Base-by-base conservation (phyloP, 768 basidiomycete species). In the Amanita brunnescens region DNA sequence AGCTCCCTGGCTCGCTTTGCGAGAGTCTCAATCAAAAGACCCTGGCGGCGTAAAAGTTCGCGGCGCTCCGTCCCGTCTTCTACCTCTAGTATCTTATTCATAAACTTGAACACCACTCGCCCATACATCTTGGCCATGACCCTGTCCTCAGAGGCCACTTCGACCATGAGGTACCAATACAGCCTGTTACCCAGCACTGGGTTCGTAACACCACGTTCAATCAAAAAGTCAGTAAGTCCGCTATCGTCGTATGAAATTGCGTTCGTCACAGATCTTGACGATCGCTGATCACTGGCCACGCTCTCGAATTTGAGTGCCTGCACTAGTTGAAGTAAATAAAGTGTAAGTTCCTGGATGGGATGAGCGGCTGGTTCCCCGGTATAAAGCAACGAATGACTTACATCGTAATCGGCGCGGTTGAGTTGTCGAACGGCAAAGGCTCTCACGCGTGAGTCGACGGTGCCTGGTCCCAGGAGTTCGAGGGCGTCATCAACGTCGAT, bases 91-190 rank as follows among this genome's bases (percentile, higher is more conserved):
- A 98, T 81, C 66, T 87, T 85, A 60, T 78, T 83, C 80, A 91
- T 86, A 61, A 92, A 98, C 55, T 86, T 87, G 71, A 81, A 94
- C 5, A 90, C 89, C 6, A 96, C 90, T 37, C 84, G 77, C 3
- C 86, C 91, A 58, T 93, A 98, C 87, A 95, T 92, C 71, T 91
- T 93, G 3, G 89, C 88, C 64, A 91, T 81, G 20, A 82, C 73
- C 54, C 83, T 81, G 61, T 93, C 91, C 60, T 93, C 90, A 40
- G 90, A 68, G 18, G 91, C 89, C 14, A 92, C 84, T 63, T 98
- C 96, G 3, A 98, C 94, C 81, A 93, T 92, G 50, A 98, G 81
- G 60, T 98, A 99, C 96, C 96, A 98, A 63, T 95, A 88, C 56
- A 98, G 73, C 21, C 90, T 77, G 59, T 97, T 97, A 0, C 94